Base-by-base conservation (phyloP, 306 rosid genomes). In the Rosa rugosa region DNA sequence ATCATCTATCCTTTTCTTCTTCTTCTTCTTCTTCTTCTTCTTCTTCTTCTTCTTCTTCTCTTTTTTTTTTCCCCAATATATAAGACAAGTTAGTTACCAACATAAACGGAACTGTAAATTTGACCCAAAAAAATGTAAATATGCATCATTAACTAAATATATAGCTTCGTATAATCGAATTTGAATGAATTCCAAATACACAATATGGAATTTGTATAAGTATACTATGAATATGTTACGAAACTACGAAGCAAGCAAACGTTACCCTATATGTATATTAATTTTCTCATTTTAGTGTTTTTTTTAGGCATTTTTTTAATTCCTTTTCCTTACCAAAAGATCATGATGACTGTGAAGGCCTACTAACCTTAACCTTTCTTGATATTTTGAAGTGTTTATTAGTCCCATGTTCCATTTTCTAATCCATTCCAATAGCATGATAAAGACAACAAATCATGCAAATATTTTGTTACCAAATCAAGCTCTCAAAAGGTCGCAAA, bases 401-500 rank as follows among this genome's bases (percentile, higher is more conserved):
- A 51, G 72, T 25, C n/a, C 47, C 20, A 44, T 68, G 14, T 69
- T 36, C n/a, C 36, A 49, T 12, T 73, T 57, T 31, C n/a, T 13
- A 54, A 73, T 40, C 18, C 57, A 51, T 51, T 20, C 40, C 40
- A 51, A 44, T 8, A 42, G 10, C 42, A 10, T 60, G 22, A 44
- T n/a, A 38, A n/a, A 2, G 63, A 56, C 45, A 0, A 71, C 4
- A 54, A 79, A 71, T 14, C 62, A 7, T 23, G 18, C 75, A 64
- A 27, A 16, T 42, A 53, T 81, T 70, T 40, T 13, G 17, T 69
- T 13, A 60, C 76, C 71, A 60, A 69, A 54, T 34, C 16, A 70
- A 68, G 51, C 31, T 23, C 20, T 64, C 20, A 59, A 59, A 70
- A 38, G 68, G 41, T 62, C 5, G 40, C 44, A 56, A 34, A 80